A percentile compares a stretch with the other conserved stretches of the same genome.
These are phyloP conservation scores for Verticillium zaregamsianum DNA, from an alignment of 2,329 filamentous ascomycete species.

Conservation along the genomic window DNA sequence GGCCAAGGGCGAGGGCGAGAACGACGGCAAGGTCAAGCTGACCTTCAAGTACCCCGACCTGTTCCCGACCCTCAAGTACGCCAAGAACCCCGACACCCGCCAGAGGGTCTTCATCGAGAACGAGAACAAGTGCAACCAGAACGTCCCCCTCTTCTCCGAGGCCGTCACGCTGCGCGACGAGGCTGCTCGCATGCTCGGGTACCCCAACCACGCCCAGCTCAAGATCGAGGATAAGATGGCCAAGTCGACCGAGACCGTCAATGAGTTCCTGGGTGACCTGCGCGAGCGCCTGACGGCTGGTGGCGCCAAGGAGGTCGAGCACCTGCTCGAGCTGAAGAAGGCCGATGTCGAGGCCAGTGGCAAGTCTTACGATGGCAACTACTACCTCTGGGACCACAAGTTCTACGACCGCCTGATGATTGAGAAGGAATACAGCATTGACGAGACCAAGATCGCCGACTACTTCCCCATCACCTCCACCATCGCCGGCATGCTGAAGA, in stretches of 20 bases:
- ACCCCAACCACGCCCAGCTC: constrained; percentile 52
- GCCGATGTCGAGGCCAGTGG: constrained; percentile 58
- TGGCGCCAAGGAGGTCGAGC: constrained; percentile 64
- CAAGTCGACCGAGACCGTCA: constrained; percentile 51
- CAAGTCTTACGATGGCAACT: constrained; percentile 59
- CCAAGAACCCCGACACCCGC: constrained; percentile 63
- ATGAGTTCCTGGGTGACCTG: constrained; percentile 61
- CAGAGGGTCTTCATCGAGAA: constrained; percentile 68
- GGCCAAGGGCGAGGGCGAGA: constrained; percentile 68
- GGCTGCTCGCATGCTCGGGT: constrained; percentile 50
- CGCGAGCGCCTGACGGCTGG: constrained; percentile 63
- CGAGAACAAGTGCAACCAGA: constrained; percentile 77
- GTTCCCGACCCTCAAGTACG: constrained; percentile 75
- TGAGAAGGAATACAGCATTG: constrained; percentile 74
- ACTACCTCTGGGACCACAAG: constrained; percentile 79
- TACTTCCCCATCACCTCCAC: constrained; percentile 77
- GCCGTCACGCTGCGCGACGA: constrained; percentile 52
- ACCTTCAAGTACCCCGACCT: constrained; percentile 83
- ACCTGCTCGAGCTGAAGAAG: constrained; percentile 72
- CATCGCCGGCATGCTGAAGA: constrained; percentile 73
- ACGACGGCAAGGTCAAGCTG: constrained; percentile 70
- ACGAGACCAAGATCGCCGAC: constrained; percentile 75
- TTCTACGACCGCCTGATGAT: constrained; percentile 80
- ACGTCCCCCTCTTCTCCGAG: constrained; percentile 44
- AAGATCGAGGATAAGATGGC: constrained; percentile 57